These are phyloP conservation scores for Fusarium sp. DNA, from an alignment of 2,329 filamentous ascomycete genomes.

Conservation along the genomic window DNA sequence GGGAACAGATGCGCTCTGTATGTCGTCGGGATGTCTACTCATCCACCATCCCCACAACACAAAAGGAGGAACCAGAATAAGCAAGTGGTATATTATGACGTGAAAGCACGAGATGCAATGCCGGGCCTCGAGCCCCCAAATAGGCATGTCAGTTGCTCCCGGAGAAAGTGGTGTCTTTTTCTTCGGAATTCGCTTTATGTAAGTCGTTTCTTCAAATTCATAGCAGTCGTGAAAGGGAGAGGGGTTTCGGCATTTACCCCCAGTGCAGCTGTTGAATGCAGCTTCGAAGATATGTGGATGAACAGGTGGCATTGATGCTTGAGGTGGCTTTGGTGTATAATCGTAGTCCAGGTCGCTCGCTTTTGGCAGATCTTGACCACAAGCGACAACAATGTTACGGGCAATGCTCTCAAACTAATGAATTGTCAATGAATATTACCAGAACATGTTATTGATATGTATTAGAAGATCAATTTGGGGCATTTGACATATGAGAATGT, in stretches of 20 bases:
- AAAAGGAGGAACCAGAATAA: conserved; percentile 6
- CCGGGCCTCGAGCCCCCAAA: conserved; percentile 9
- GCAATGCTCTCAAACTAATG: not conserved
- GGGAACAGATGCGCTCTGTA: conserved; percentile 11
- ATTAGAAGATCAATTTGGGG: too few relatives aligned
- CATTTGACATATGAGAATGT: not conserved
- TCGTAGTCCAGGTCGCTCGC: conserved; percentile 2
- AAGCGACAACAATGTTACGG: conserved; percentile 2
- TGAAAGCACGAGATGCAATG: conserved; percentile 7
- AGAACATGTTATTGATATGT: not conserved
- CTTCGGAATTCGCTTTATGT: conserved; percentile 12
- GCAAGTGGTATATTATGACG: conserved; percentile 5
- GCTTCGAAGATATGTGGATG: conserved; percentile 12
- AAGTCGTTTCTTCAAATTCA: conserved; percentile 5
- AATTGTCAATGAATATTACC: not conserved
- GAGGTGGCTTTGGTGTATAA: conserved; percentile 6
- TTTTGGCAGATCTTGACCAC: not conserved
- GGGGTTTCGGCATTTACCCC: not conserved
- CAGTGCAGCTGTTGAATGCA: conserved; percentile 5
- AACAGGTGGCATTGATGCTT: not conserved
- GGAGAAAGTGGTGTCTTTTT: conserved; percentile 1
- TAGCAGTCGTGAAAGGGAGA: conserved; percentile 10
- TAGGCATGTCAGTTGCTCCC: not conserved
- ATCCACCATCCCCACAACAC: conserved; percentile 4
- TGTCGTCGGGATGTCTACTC: not conserved